Base-by-base conservation (phyloP, 2,329 filamentous ascomycete species). In the Xylariaceae sp. region DNA sequence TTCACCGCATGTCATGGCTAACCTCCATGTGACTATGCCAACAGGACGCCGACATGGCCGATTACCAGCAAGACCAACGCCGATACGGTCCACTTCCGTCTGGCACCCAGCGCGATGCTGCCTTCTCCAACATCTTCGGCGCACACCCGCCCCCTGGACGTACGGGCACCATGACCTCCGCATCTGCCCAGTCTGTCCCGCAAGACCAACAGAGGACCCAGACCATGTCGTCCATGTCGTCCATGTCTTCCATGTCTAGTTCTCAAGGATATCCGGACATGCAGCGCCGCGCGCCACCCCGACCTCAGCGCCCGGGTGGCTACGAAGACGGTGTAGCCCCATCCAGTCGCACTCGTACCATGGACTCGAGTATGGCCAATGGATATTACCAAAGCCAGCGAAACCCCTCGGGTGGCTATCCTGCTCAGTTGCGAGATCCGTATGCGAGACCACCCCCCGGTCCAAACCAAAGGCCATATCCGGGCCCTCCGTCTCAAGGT, bases 81-180 rank as follows among this genome's bases (percentile, higher is more conserved):
- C 62, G 75, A 55, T 76, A 79, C 74, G 74, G 75, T 47, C 63
- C 68, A 20, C n/a, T n/a, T n/a, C 62, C 72, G 44, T 71, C 74
- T 53, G 76, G 76, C 63, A 76, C 75, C 61, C 88, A 93, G 70
- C 86, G 93, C 71, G 91, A 98, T 80, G 88, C 89, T 57, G 93
- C 92, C 55, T 98, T 94, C 68, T 89, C 87, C 55, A 92, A 92
- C 70, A 97, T 97, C 64, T 98, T 97, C 66, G 93, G 92, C 57
- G 83, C 83, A 54, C 79, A 88, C 54, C 90, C 88, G 54, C 89
- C 89, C 37, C 82, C 88, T 37, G 92, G 92, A 47, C 85, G 93
- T 66, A 94, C 91, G 47, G 91, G 96, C 63, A 96, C 92, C 21
- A 96, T 97, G 90, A 93, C 85, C 53, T 77, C 85, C 45, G 69